Percentiles rank a stretch among this genome's conserved stretches.
phyloP scores from a whole-genome alignment of 228 moss, liverwort and hornwort species.

The Sphagnum fallax region DNA sequence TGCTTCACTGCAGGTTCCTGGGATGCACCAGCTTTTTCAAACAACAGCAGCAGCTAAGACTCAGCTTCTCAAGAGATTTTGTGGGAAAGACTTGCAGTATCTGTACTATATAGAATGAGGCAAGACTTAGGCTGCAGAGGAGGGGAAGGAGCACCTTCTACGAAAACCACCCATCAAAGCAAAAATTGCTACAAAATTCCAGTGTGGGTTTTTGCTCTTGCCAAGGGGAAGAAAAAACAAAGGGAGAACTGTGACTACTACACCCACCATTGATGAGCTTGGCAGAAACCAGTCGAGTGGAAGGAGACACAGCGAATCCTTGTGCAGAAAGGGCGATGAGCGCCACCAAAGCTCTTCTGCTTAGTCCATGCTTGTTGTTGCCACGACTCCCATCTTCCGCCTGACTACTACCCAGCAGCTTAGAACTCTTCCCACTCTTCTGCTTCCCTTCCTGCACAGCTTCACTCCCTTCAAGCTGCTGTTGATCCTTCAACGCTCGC shows the following conservation, averaged over 20 bases:
- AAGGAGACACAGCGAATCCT: not conserved
- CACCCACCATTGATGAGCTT: not conserved
- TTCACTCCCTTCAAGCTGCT: too few species aligned
- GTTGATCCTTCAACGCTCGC: too few species aligned
- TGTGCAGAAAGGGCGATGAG: not conserved
- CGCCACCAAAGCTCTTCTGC: not conserved
- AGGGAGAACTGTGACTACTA: not conserved
- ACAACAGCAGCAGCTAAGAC: conserved; percentile 8
- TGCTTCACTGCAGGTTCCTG: conserved; percentile 15
- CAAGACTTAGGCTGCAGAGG: not conserved
- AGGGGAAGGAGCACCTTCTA: conserved; percentile 5
- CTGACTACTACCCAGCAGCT: too few species aligned
- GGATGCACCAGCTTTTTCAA: conserved; percentile 8
- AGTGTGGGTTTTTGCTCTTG: not conserved
- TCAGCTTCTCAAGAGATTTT: conserved; percentile 2
- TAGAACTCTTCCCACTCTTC: too few species aligned
- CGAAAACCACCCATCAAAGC: not conserved
- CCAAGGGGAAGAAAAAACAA: not conserved
- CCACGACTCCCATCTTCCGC: too few species aligned
- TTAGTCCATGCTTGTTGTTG: not conserved
- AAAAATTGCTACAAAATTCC: not conserved
- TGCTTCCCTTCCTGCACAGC: too few species aligned
- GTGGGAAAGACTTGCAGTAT: not conserved
- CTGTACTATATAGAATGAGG: too few species aligned
- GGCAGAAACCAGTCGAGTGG: not conserved